Evolutionary conservation across 306 rosid species (phyloP).

Genomic region (Vigna hirtella): DNA sequence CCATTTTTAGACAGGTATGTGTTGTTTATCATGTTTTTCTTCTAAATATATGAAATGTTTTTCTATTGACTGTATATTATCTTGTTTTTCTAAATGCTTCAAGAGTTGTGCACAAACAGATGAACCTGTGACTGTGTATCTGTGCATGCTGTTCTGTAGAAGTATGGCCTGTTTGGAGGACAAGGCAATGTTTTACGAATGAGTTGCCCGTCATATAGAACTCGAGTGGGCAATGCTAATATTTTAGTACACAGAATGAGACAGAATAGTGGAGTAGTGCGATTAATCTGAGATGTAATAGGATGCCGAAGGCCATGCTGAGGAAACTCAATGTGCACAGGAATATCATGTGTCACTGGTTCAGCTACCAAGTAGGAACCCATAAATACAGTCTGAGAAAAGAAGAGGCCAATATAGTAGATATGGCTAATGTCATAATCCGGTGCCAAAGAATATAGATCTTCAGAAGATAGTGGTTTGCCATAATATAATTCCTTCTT

Average conservation of each 20-base stretch:
- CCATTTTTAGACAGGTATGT: slow-evolving; percentile 92
- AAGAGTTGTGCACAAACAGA: slow-evolving; percentile 23
- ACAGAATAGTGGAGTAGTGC: slow-evolving; percentile 19
- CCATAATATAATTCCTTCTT: slow-evolving; percentile 32
- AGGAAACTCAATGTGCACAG: slow-evolving; percentile 19
- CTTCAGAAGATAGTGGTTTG: not conserved
- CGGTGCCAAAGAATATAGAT: not conserved
- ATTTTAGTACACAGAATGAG: slow-evolving; percentile 12
- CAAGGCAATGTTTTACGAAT: slow-evolving; percentile 17
- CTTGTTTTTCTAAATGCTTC: not conserved
- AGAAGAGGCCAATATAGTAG: slow-evolving; percentile 19
- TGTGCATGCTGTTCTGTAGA: slow-evolving; percentile 7
- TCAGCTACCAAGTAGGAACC: slow-evolving; percentile 12
- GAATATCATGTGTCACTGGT: slow-evolving; percentile 23
- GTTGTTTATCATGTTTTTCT: slow-evolving; percentile 7
- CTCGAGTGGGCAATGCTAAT: slow-evolving; percentile 14
- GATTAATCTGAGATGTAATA: slow-evolving; percentile 25
- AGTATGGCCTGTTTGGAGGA: slow-evolving; percentile 25
- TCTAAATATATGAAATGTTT: slow-evolving; percentile 11
- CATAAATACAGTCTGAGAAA: slow-evolving; percentile 25
- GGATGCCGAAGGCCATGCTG: slow-evolving; percentile 15
- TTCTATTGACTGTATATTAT: not conserved
- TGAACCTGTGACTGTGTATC: slow-evolving; percentile 14
- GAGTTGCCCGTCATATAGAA: slow-evolving; percentile 18
- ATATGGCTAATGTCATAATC: slow-evolving; percentile 3